Evolutionary conservation across 2,329 filamentous ascomycete genomes (phyloP).

Genomic region (Endoconidiophora laricicola): DNA sequence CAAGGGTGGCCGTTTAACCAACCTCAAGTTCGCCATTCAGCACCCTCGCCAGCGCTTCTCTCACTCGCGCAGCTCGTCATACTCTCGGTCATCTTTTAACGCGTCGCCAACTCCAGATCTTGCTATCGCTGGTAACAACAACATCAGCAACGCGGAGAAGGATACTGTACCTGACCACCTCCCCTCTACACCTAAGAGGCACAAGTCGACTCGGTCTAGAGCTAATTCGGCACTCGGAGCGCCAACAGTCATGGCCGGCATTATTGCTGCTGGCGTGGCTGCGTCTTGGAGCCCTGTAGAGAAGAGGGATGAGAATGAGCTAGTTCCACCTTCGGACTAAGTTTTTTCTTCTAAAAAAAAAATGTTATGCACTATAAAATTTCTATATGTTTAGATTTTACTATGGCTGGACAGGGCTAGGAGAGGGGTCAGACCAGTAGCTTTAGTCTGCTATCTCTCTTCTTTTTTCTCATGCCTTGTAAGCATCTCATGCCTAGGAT

Average conservation of each 20-base stretch:
- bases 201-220: slow-evolving; percentile 45
- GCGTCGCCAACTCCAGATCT: slow-evolving; percentile 32
- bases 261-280: slow-evolving; percentile 60
- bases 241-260: slow-evolving; percentile 67
- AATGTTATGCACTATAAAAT: too few species aligned
- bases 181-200: slow-evolving; percentile 20
- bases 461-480: slow-evolving; percentile 5
- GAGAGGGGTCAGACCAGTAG: not conserved
- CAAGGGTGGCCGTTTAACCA: slow-evolving; percentile 68
- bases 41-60: slow-evolving; percentile 43
- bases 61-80: slow-evolving; percentile 42
- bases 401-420: not conserved
- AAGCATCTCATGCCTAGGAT: too few species aligned
- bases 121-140: not conserved
- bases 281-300: slow-evolving; percentile 62
- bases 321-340: too few species aligned
- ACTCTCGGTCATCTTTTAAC: slow-evolving; percentile 44
- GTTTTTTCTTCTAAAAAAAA: slow-evolving; percentile 2
- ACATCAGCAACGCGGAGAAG: slow-evolving; percentile 39
- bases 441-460: not conserved
- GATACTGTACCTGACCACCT: slow-evolving; percentile 24
- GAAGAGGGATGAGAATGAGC: slow-evolving; percentile 20
- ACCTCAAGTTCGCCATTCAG: slow-evolving; percentile 60
- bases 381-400: too few species aligned
- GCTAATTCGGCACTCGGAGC: slow-evolving; percentile 58